Evolutionary conservation across 2,329 filamentous ascomycete species (phyloP).

Genomic region (Coniochaeta sp.): DNA sequence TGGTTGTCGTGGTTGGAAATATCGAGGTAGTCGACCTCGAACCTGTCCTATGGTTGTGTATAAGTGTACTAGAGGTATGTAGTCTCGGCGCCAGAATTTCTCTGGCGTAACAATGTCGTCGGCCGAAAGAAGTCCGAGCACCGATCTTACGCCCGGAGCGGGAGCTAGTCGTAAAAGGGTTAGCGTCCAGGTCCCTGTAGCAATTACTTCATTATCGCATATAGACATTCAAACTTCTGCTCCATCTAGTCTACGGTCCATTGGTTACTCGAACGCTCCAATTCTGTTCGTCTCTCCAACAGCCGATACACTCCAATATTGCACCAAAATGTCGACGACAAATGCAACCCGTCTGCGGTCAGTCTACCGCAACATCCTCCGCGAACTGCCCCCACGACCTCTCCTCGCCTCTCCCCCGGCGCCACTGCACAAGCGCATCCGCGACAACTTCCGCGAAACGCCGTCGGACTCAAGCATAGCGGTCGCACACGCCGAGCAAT

Average conservation of each 20-base stretch:
- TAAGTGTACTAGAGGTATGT: no score
- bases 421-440: constrained; percentile 62
- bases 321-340: constrained; percentile 20
- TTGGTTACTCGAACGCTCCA: neutral
- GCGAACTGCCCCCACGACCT: constrained; percentile 73
- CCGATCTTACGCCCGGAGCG: neutral
- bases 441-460: constrained; percentile 43
- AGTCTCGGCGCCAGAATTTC: neutral
- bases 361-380: constrained; percentile 81
- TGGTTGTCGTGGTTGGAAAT: neutral
- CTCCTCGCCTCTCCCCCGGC: constrained; percentile 51
- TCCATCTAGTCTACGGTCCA: no score
- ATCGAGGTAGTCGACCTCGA: neutral
- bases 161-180: neutral
- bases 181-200: neutral
- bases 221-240: neutral
- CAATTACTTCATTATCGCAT: neutral
- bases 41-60: no score
- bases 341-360: constrained; percentile 53
- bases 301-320: neutral
- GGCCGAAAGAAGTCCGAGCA: neutral
- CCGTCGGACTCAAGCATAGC: constrained; percentile 19
- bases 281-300: neutral
- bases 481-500: constrained; percentile 58
- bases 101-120: neutral